Evolutionary conservation across 352 stramenopile genomes (phyloP).

Genomic region (Phytophthora idaei): DNA sequence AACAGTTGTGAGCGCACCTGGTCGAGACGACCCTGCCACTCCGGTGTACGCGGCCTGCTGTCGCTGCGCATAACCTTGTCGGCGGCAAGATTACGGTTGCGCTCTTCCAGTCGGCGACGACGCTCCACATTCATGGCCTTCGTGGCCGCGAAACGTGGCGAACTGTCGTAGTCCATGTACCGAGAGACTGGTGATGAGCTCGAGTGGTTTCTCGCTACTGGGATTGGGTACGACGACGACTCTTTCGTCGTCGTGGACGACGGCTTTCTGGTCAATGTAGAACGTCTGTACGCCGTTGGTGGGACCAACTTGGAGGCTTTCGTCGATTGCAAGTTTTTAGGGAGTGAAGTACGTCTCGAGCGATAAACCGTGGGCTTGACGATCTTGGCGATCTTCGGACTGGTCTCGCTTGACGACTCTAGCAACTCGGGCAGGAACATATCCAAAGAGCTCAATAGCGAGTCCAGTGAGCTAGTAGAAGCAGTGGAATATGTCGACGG

Average conservation of each 20-base stretch:
- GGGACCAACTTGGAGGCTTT: constrained; percentile 21
- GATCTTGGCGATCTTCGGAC: neutral
- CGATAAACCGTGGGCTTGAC: constrained; percentile 9
- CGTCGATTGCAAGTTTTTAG: constrained; percentile 7
- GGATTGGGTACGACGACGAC: neutral
- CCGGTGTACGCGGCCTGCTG: constrained; percentile 20
- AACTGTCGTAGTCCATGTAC: constrained; percentile 48
- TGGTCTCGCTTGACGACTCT: constrained; percentile 18
- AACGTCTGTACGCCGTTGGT: constrained; percentile 11
- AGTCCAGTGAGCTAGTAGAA: constrained; percentile 42
- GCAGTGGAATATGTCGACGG: constrained; percentile 40
- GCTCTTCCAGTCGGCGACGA: constrained; percentile 39
- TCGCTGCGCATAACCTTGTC: constrained; percentile 14
- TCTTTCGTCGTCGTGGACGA: constrained; percentile 9
- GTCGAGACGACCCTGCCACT: constrained; percentile 21
- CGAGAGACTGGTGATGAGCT: constrained; percentile 19
- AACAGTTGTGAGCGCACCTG: constrained; percentile 29
- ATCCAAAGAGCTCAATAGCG: constrained; percentile 34
- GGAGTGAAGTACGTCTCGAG: constrained; percentile 21
- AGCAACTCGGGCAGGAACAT: constrained; percentile 29
- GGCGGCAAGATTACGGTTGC: constrained; percentile 27
- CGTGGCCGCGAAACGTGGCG: constrained; percentile 38
- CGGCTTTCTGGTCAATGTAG: constrained; percentile 9
- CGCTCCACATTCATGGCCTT: constrained; percentile 47
- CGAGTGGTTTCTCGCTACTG: constrained; percentile 4